Evolutionary conservation across 2,329 filamentous ascomycete genomes (phyloP), one percentile per base, ranked within the genome.

Genomic region (Ilyonectria sp.): DNA sequence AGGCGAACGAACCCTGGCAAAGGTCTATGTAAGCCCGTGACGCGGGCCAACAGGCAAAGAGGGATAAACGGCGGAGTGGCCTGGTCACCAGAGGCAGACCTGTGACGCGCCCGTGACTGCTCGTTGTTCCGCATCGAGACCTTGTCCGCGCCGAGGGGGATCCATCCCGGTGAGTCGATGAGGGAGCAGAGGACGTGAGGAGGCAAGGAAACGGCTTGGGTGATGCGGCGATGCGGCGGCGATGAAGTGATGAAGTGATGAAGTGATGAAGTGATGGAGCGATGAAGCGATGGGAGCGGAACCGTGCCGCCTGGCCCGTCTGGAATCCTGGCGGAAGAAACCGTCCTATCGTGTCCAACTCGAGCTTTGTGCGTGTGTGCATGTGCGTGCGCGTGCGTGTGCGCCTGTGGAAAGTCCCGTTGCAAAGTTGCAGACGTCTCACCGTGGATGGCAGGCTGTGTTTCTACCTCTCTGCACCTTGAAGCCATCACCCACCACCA

Each of bases 41-140:
- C 40, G 37, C 54, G 40, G 17, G 53, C 35, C 35, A 44, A 21
- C 35, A 56, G 11, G 23, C 19, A 8, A 44, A 17, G 35, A 31
- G 53, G 31, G 17, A 37, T 17, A n/a, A n/a, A 35, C 15, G 29
- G 9, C 19, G 17, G 35, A 9, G 17, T 35, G 50, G 50, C 17
- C 50, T 59, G 35, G 56, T 33, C 10, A 49, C 26, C 33, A 43
- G 40, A 43, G 15, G 40, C 17, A 46, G 47, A 40, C 49, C 35
- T 52, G 53, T 44, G 52, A 62, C 63, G 60, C 17, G 49, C 49
- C 49, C 50, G 53, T 52, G 37, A 46, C 40, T 55, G 19, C 44
- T 58, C 11, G 57, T 29, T 44, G 58, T 71, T 65, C 61, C 63
- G 49, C 47, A 59, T 67, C 43, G 49, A 72, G 56, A 11, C 29